Base-by-base conservation (phyloP, 1,284 basidiomycete species). In the Meira nashicola region DNA sequence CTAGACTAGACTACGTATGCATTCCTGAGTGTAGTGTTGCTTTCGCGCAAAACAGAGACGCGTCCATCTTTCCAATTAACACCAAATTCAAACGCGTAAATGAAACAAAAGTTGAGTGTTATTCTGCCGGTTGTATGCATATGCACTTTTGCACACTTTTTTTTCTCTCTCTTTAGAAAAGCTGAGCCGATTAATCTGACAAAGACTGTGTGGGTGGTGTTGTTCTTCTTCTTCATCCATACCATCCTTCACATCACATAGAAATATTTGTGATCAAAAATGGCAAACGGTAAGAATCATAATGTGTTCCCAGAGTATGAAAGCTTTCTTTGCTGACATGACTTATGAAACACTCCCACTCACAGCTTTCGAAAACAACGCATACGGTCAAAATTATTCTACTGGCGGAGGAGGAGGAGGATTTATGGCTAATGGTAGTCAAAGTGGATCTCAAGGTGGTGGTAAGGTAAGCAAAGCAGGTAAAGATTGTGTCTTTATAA, bases 301-400 rank as follows among this genome's bases (percentile, higher is more conserved):
- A 4, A 4, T 10, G 8, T 33, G 15, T 43, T n/a, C 10, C n/a
- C 15, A 43, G 41, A 43, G 3, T 43, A 21, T 6, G n/a, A 3
- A 3, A 21, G 4, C 41, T 3, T 15, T 15, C 6, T 10, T 21
- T 3, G 10, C 41, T 43, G 41, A 43, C n/a, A 21, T 21, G 3
- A 4, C 19, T 3, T 11, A 50, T 44, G 40, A n/a, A 1, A 55
- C 54, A 41, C 17, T 19, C 47, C 7, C 53, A 1, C 51, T 23
- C 15, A 25, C 57, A 59, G 57, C 38, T 23, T 60, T 43, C 46
- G 59, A 40, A 39, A 40, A 44, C n/a, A 48, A 55, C 56, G 66
- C 68, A 50, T 71, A 71, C 43, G 66, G 58, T n/a, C 64, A 66
- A 28, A 71, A 71, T 57, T 68, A 71, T 50, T 54, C 63, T 15